These are phyloP conservation scores for Yamadazyma buinensis DNA, from an alignment of 1,139 yeast species.

Conservation along the genomic window DNA sequence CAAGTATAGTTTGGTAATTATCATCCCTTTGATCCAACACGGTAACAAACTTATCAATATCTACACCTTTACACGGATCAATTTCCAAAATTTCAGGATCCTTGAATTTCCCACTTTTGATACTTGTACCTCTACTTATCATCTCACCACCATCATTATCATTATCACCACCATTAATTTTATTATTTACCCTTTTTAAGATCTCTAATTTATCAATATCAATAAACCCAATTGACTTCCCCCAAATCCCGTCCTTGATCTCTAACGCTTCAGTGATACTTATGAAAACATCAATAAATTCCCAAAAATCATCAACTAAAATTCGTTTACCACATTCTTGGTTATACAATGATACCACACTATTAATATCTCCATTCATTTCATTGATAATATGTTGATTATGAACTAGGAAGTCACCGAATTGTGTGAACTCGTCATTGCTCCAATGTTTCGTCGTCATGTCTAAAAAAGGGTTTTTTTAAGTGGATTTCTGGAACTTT, in stretches of 20 bases:
- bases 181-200: too few species aligned
- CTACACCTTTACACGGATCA: too few species aligned
- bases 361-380: conserved; percentile 14
- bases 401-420: neutral
- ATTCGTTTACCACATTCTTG: neutral
- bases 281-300: conserved; percentile 21
- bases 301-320: neutral
- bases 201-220: conserved; percentile 4
- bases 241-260: conserved; percentile 8
- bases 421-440: neutral
- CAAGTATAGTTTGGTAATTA: neutral
- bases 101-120: too few species aligned
- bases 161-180: conserved; percentile 12
- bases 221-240: conserved; percentile 1
- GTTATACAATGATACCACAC: conserved; percentile 15
- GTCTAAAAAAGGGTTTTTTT: too few species aligned
- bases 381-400: neutral
- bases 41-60: neutral
- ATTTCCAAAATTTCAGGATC: too few species aligned
- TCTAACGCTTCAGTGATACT: conserved; percentile 22
- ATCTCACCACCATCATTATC: conserved; percentile 5
- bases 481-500: too few species aligned
- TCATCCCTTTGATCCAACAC: neutral
- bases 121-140: too few species aligned
- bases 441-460: neutral